Conservation (phyloP, 805 yeast genomes). For the Candida manassasensis region DNA sequence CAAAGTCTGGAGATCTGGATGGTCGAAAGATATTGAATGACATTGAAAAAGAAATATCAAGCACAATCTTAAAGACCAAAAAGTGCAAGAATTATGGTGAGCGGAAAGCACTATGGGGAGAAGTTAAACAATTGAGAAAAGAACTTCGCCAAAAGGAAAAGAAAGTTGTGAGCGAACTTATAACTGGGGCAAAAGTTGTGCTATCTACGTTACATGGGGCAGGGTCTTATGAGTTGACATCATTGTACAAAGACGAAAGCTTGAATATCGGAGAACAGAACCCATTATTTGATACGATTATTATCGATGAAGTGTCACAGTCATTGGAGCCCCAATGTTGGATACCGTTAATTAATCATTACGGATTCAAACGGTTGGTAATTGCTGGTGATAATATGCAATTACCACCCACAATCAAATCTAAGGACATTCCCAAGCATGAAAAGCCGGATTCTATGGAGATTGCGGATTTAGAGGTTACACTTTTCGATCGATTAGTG, state of each 20-base stretch:
- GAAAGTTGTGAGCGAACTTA: constrained; percentile 53
- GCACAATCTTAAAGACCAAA: constrained; percentile 49
- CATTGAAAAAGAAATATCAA: constrained; percentile 65
- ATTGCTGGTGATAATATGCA: constrained; percentile 94
- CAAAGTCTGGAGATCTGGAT: constrained; percentile 44
- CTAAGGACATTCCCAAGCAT: constrained; percentile 33
- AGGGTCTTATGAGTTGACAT: constrained; percentile 64
- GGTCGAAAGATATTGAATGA: constrained; percentile 52
- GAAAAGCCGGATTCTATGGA: constrained; percentile 11
- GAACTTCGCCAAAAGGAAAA: constrained; percentile 67
- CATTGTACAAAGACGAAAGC: constrained; percentile 37
- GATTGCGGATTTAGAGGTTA: constrained; percentile 50
- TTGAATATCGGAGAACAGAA: constrained; percentile 16
- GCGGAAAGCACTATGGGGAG: constrained; percentile 60
- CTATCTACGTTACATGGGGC: constrained; percentile 87
- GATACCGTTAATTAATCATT: constrained; percentile 79
- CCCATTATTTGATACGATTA: constrained; percentile 66
- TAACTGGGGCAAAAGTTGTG: constrained; percentile 62
- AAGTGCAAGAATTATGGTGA: constrained; percentile 63
- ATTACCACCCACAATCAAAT: constrained; percentile 84
- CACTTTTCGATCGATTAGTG: constrained; percentile 79
- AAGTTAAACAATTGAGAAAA: constrained; percentile 61
- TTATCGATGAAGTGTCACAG: constrained; percentile 95
- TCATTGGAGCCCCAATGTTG: constrained; percentile 93
- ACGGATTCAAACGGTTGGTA: constrained; percentile 52